Percentiles rank a stretch among this genome's conserved stretches.
phyloP scores from a whole-genome alignment of 2,329 filamentous ascomycete species.

The Alternaria sp. region DNA sequence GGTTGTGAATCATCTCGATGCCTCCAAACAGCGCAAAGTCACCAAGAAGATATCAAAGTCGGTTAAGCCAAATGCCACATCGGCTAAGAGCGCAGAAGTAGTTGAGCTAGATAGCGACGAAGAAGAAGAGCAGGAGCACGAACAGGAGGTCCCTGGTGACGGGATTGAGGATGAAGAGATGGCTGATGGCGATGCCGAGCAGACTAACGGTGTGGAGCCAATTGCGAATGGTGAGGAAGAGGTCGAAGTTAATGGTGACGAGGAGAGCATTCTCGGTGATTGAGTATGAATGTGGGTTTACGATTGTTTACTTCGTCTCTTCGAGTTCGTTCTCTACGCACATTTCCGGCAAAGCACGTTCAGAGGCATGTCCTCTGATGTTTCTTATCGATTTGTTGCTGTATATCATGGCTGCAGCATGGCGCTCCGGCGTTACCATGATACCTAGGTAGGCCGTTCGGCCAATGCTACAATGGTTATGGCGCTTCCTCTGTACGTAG shows the following conservation, averaged over 20 bases:
- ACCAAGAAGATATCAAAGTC: slow-evolving; percentile 26
- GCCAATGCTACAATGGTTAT: background rate
- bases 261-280: slow-evolving; percentile 53
- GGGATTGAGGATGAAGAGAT: slow-evolving; percentile 50
- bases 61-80: slow-evolving; percentile 49
- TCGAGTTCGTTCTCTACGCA: background rate
- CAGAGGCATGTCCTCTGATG: background rate
- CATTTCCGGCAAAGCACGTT: background rate
- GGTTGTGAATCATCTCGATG: slow-evolving; percentile 78
- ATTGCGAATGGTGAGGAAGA: slow-evolving; percentile 36
- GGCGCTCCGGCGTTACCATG: slow-evolving; percentile 17
- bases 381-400: background rate
- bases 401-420: slow-evolving; percentile 7
- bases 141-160: slow-evolving; percentile 32
- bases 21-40: slow-evolving; percentile 54
- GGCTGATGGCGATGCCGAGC: slow-evolving; percentile 47
- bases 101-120: slow-evolving; percentile 44
- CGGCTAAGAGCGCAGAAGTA: slow-evolving; percentile 50
- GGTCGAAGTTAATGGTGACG: slow-evolving; percentile 38
- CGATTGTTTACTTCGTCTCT: background rate
- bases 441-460: background rate
- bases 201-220: slow-evolving; percentile 50
- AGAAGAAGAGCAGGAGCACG: slow-evolving; percentile 36
- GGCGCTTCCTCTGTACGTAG: background rate
- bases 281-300: slow-evolving; percentile 18